Percentiles rank a stretch among this genome's conserved stretches.
phyloP scores from a whole-genome alignment of 2,329 filamentous ascomycete species.

The Talaromyces piceae region DNA sequence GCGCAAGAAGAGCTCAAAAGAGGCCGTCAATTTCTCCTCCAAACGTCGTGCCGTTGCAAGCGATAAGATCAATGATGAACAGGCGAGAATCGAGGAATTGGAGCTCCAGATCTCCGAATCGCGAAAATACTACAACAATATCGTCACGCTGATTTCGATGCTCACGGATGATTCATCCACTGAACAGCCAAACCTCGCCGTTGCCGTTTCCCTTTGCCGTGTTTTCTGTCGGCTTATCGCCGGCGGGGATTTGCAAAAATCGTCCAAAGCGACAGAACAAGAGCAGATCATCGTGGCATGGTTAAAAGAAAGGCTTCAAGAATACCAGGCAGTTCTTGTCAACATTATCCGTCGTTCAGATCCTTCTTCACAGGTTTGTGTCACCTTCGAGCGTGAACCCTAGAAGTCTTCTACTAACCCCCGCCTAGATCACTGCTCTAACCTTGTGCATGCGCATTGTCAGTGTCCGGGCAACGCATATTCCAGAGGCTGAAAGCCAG shows the following conservation, averaged over 20 bases:
- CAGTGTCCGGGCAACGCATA: slow-evolving; percentile 65
- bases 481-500: slow-evolving; percentile 55
- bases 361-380: slow-evolving; percentile 44
- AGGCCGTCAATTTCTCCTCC: slow-evolving; percentile 30
- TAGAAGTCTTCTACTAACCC: not conserved
- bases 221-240: slow-evolving; percentile 77
- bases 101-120: slow-evolving; percentile 79
- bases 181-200: slow-evolving; percentile 54
- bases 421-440: slow-evolving; percentile 56
- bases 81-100: slow-evolving; percentile 63
- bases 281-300: slow-evolving; percentile 68
- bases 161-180: slow-evolving; percentile 40
- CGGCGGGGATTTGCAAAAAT: slow-evolving; percentile 60
- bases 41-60: slow-evolving; percentile 41
- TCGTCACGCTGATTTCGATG: slow-evolving; percentile 61
- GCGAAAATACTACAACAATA: slow-evolving; percentile 86
- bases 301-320: slow-evolving; percentile 66
- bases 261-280: slow-evolving; percentile 60
- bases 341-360: slow-evolving; percentile 54
- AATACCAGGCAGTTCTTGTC: slow-evolving; percentile 60
- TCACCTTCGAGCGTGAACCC: not conserved
- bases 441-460: slow-evolving; percentile 75
- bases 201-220: slow-evolving; percentile 74
- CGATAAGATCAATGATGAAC: slow-evolving; percentile 45
- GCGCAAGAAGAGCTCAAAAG: slow-evolving; percentile 30